A percentile compares a stretch with the other conserved stretches of the same genome.
These are phyloP conservation scores for Botrytis porri DNA, from an alignment of 2,329 filamentous ascomycete genomes.

Conservation along the genomic window DNA sequence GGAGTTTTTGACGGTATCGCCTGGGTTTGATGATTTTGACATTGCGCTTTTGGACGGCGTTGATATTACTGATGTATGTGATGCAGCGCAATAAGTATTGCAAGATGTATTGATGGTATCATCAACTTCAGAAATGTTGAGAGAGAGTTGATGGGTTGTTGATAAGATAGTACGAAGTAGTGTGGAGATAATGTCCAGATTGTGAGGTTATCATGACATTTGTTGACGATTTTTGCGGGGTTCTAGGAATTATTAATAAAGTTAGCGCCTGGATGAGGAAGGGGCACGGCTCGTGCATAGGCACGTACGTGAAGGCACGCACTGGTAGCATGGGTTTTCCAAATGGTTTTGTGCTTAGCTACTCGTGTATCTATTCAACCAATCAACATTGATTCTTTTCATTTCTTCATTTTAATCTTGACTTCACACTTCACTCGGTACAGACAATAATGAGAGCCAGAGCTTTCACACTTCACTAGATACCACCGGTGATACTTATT, in stretches of 20 bases:
- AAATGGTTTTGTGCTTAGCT: neutral
- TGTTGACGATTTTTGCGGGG: conserved; percentile 7
- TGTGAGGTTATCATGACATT: neutral
- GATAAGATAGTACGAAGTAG: neutral
- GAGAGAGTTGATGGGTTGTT: neutral
- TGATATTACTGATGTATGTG: neutral
- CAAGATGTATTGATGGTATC: neutral
- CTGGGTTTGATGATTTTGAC: conserved; percentile 28
- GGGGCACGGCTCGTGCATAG: neutral
- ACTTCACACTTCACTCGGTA: neutral
- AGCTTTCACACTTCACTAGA: too few relatives aligned
- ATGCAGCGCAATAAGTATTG: neutral
- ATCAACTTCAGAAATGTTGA: neutral
- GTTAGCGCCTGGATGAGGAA: neutral
- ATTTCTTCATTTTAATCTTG: neutral
- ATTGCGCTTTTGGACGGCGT: neutral
- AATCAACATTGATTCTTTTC: neutral
- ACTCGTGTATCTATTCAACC: neutral
- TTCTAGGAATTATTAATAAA: neutral
- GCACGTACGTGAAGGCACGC: neutral
- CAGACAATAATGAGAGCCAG: too few relatives aligned
- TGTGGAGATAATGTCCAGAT: neutral
- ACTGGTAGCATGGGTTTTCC: neutral
- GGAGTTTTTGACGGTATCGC: conserved; percentile 16
- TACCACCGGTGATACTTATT: too few relatives aligned